Evolutionary conservation across 2,329 filamentous ascomycete genomes (phyloP).

Genomic region (Sclerotinia minor): DNA sequence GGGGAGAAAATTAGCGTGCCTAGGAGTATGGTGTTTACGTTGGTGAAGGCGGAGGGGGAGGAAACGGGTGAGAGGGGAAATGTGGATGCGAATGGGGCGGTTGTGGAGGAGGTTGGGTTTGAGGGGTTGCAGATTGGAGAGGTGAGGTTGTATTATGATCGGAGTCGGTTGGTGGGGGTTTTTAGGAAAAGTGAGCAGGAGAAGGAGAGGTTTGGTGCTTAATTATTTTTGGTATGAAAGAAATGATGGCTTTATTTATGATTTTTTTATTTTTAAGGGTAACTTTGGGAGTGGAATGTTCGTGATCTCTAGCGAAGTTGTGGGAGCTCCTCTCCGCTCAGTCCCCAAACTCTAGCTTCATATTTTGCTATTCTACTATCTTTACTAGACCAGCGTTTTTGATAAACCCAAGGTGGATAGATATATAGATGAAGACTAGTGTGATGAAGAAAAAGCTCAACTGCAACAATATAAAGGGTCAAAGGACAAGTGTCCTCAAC

Average conservation of each 20-base stretch:
- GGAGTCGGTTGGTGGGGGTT: constrained; percentile 21
- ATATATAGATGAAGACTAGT: neutral
- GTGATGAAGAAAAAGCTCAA: neutral
- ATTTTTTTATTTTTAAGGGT: neutral
- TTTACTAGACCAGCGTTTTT: neutral
- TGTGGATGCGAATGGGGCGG: neutral
- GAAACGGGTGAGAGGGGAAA: neutral
- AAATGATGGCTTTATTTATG: neutral
- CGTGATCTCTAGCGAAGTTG: neutral
- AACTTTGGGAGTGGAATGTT: neutral
- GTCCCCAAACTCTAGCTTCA: neutral
- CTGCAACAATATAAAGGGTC: too few species aligned
- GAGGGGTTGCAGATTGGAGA: constrained; percentile 27
- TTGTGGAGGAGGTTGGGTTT: constrained; percentile 23
- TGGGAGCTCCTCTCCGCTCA: neutral
- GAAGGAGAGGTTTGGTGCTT: constrained; percentile 23
- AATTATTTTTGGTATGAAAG: too few species aligned
- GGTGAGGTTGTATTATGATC: constrained; percentile 28
- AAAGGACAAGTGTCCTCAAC: too few species aligned
- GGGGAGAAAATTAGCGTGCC: constrained; percentile 21
- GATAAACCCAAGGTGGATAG: neutral
- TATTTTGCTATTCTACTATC: too few species aligned
- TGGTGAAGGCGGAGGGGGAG: constrained; percentile 25
- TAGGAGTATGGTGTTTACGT: constrained; percentile 24
- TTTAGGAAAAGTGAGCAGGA: constrained; percentile 25